Percentiles rank a stretch among this genome's conserved stretches.
Conservation (phyloP, 2,329 filamentous ascomycete species). For the Aschersonia sp. region DNA sequence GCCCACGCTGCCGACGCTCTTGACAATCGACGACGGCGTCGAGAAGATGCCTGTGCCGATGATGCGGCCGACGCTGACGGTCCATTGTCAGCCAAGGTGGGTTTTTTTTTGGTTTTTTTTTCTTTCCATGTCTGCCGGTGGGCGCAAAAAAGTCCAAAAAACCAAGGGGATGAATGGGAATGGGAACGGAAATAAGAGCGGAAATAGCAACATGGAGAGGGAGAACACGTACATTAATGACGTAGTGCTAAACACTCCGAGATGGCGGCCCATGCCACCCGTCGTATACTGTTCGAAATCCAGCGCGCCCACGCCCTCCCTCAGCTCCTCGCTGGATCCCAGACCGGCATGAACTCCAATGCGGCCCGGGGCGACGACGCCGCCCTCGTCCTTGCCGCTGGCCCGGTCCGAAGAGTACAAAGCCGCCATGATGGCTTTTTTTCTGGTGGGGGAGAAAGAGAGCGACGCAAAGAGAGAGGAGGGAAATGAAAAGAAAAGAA, state of each 20-base stretch:
- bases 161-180: too few species aligned
- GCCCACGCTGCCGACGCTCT: conserved; percentile 8
- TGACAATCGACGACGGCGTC: conserved; percentile 8
- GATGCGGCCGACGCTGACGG: conserved; percentile 8
- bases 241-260: conserved; percentile 9
- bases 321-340: conserved; percentile 2
- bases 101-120: background rate
- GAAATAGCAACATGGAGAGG: too few species aligned
- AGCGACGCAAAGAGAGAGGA: background rate
- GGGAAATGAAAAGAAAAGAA: background rate
- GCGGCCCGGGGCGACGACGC: too few species aligned
- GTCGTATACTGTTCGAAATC: conserved; percentile 9
- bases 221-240: conserved; percentile 7
- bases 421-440: too few species aligned
- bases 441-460: background rate
- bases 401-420: too few species aligned
- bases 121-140: background rate
- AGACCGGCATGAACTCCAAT: background rate
- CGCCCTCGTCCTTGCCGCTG: background rate
- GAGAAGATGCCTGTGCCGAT: conserved; percentile 11
- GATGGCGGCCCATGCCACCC: conserved; percentile 9
- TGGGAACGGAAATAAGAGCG: too few species aligned
- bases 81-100: background rate
- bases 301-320: conserved; percentile 6
- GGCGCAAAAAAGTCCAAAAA: background rate